These are phyloP conservation scores for Taphrina wiesneri DNA, from an alignment of 1,139 yeast genomes.

Conservation along the genomic window DNA sequence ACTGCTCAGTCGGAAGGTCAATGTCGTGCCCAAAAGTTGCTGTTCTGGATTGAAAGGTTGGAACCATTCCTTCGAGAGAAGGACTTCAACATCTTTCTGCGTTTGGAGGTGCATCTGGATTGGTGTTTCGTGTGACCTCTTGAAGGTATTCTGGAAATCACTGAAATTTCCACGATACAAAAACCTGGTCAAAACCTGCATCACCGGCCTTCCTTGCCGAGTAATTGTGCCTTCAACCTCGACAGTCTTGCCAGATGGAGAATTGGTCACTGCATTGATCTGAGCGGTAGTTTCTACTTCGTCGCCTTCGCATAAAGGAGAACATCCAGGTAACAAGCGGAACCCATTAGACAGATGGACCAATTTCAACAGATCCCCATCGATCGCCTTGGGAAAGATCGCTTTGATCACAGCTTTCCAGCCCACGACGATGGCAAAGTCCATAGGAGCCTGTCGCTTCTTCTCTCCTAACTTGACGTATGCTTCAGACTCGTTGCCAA, in stretches of 20 bases:
- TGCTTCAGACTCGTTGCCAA: constrained; percentile 95
- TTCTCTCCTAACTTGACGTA: constrained; percentile 87
- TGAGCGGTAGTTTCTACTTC: constrained; percentile 78
- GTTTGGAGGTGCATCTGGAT: constrained; percentile 71
- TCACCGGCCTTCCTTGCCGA: constrained; percentile 74
- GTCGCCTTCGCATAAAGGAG: constrained; percentile 86
- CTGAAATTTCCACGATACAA: constrained; percentile 89
- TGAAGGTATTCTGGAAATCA: constrained; percentile 91
- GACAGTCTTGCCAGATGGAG: constrained; percentile 90
- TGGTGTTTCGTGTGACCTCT: constrained; percentile 83
- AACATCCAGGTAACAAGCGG: constrained; percentile 88
- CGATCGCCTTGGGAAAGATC: constrained; percentile 92
- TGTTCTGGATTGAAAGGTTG: constrained; percentile 67
- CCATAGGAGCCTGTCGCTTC: constrained; percentile 83
- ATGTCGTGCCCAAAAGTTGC: constrained; percentile 73
- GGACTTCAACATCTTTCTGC: constrained; percentile 87
- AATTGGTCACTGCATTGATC: constrained; percentile 84
- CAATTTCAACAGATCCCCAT: constrained; percentile 90
- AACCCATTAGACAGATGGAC: constrained; percentile 95
- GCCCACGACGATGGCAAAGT: constrained; percentile 96
- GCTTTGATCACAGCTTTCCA: constrained; percentile 98
- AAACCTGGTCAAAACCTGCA: constrained; percentile 94
- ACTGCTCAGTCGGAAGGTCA: constrained; percentile 88
- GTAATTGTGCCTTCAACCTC: constrained; percentile 89
- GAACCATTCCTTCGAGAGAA: constrained; percentile 97